These are phyloP conservation scores for Colletotrichum siamense DNA, from an alignment of 2,329 filamentous ascomycete species.

Conservation along the genomic window DNA sequence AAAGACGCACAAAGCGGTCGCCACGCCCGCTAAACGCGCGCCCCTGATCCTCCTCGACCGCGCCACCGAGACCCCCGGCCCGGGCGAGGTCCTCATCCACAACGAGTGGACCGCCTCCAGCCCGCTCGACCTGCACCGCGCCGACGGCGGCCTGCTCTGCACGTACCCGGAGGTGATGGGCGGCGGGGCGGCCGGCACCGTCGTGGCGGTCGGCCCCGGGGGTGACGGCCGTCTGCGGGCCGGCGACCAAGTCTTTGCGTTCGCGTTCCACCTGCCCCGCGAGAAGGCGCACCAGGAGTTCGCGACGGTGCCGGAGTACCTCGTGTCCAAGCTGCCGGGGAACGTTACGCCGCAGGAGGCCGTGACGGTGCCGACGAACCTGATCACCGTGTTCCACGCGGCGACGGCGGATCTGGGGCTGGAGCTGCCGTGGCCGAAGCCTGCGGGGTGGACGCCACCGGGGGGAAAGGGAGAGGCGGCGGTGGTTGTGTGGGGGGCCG, in stretches of 20 bases:
- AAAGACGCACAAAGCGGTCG: constrained; percentile 30
- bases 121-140: constrained; percentile 66
- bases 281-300: constrained; percentile 63
- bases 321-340: constrained; percentile 50
- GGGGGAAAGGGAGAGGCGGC: constrained; percentile 35
- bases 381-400: constrained; percentile 65
- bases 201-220: constrained; percentile 53
- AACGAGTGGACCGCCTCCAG: constrained; percentile 67
- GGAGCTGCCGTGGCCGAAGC: constrained; percentile 62
- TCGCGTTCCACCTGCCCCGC: constrained; percentile 51
- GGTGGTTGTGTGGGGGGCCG: constrained; percentile 58
- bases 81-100: constrained; percentile 58
- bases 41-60: constrained; percentile 28
- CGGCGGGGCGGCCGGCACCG: constrained; percentile 54
- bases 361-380: constrained; percentile 60
- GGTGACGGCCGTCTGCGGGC: constrained; percentile 35
- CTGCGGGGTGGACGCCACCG: constrained; percentile 38
- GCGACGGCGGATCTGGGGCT: constrained; percentile 54
- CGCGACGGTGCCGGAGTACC: constrained; percentile 54
- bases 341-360: constrained; percentile 49
- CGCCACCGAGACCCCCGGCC: constrained; percentile 35
- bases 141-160: constrained; percentile 63
- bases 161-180: constrained; percentile 56
- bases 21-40: constrained; percentile 22
- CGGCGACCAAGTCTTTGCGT: constrained; percentile 64